Percentiles rank a stretch among this genome's conserved stretches.
Conservation (phyloP, 192 early-diverging fungal species). For the Ambispora gerdemannii region DNA sequence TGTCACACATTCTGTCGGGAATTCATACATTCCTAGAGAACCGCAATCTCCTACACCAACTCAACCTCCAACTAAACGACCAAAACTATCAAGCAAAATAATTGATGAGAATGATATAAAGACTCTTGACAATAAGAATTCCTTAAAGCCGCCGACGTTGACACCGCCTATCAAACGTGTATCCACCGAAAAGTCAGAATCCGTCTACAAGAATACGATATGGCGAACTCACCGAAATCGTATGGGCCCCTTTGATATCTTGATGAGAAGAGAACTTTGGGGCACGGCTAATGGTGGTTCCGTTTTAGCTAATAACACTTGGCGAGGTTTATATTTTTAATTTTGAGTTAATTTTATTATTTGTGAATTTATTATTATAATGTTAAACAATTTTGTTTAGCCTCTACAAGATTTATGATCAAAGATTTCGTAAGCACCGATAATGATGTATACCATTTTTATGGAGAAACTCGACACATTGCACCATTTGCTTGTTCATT, state of each 20-base stretch:
- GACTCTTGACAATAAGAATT: background rate
- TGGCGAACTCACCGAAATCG: background rate
- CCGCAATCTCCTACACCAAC: background rate
- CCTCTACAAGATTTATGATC: constrained; percentile 23
- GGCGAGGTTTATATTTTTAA: background rate
- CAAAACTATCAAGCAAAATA: background rate
- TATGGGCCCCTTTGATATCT: background rate
- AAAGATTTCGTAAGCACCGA: constrained; percentile 24
- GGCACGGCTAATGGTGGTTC: constrained; percentile 9
- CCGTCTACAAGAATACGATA: background rate
- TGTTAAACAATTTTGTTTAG: background rate
- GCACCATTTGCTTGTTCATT: constrained; percentile 29
- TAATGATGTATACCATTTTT: constrained; percentile 19
- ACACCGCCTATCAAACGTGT: too few relatives aligned
- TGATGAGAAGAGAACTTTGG: constrained; percentile 18
- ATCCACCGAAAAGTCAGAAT: too few relatives aligned
- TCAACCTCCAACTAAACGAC: background rate
- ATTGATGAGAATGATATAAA: background rate
- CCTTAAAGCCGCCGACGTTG: background rate
- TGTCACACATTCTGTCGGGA: background rate
- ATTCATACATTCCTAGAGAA: background rate
- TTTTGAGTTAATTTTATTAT: background rate
- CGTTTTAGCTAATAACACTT: background rate
- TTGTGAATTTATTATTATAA: background rate
- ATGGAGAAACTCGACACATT: constrained; percentile 8